Conservation (phyloP, 192 early-diverging fungal species). For the Phycomyces blakesleeanus region DNA sequence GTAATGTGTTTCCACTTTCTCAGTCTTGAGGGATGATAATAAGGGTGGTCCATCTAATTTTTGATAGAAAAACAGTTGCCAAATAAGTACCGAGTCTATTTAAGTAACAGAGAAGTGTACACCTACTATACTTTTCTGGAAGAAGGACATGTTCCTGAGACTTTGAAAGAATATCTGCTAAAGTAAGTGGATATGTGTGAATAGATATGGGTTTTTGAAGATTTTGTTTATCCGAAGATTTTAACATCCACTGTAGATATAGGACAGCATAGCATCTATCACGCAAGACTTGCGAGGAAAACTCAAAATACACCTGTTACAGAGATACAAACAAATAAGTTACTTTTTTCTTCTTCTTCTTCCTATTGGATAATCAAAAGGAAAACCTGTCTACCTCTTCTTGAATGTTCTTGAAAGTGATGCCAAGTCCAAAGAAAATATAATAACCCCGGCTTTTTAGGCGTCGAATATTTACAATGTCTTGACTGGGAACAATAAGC, state of each 20-base stretch:
- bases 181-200: neutral
- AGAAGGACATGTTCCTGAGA: slow-evolving; percentile 14
- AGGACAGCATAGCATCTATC: slow-evolving; percentile 38
- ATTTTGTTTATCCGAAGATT: slow-evolving; percentile 3
- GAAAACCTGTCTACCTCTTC: slow-evolving; percentile 34
- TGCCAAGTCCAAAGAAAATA: slow-evolving; percentile 41
- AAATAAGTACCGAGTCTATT: neutral
- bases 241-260: slow-evolving; percentile 5
- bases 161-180: slow-evolving; percentile 2
- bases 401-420: slow-evolving; percentile 38
- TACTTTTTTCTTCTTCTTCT: neutral
- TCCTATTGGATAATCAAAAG: neutral
- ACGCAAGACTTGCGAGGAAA: slow-evolving; percentile 37
- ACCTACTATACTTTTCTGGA: slow-evolving; percentile 13
- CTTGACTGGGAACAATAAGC: slow-evolving; percentile 53
- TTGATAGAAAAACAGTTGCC: neutral
- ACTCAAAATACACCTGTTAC: slow-evolving; percentile 50
- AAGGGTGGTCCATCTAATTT: slow-evolving; percentile 20
- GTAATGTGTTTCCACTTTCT: slow-evolving; percentile 1
- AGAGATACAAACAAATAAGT: no score
- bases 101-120: neutral
- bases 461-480: slow-evolving; percentile 39
- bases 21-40: neutral
- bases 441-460: slow-evolving; percentile 32
- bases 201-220: neutral